Evolutionary conservation across 805 yeast species (phyloP), one percentile per base, ranked within the genome.

Genomic region (Metschnikowia corniflorae): DNA sequence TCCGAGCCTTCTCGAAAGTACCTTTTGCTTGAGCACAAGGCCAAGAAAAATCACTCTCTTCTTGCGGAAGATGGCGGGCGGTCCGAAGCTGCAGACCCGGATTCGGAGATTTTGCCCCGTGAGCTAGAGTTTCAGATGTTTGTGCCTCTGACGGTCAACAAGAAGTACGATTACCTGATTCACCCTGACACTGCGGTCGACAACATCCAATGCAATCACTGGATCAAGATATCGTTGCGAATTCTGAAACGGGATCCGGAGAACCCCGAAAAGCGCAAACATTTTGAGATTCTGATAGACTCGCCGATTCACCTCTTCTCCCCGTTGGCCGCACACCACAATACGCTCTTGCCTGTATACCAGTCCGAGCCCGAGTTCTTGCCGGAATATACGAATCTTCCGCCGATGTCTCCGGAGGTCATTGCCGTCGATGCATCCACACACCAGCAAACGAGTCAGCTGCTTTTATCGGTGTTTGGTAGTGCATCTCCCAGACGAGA

Each of bases 221-320:
- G 98, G 97, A 80, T 93, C 51, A 93, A 93, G 61, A 74, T 93
- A 12, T 83, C 95, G 45, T 63, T 93, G 35, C 66, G 97, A 34
- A 68, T 93, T 26, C 85, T 95, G 5, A 77, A 74, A 47, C 54
- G 70, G n/a, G 80, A 83, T 29, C 75, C 79, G 2, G 68, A 70
- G 2, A 61, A 65, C 29, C 58, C 65, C 3, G 69, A 50, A 13
- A 86, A 86, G 54, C 69, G 95, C 30, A 93, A 89, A 56, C 97
- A 88, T 55, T 93, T 84, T 56, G 99, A 93, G 63, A 85, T 93
- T 29, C 80, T 87, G 40, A 91, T 93, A 39, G 99, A 93, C 60
- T 86, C 96, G 2, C 98, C 98, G 3, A 80, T 93, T 42, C 94
- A 85, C 52, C 70, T 93, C 4, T 64, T 89, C 33, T 80, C 89